Conservation (phyloP, 2,329 filamentous ascomycete species). For the Aspergillus tubingensis region DNA sequence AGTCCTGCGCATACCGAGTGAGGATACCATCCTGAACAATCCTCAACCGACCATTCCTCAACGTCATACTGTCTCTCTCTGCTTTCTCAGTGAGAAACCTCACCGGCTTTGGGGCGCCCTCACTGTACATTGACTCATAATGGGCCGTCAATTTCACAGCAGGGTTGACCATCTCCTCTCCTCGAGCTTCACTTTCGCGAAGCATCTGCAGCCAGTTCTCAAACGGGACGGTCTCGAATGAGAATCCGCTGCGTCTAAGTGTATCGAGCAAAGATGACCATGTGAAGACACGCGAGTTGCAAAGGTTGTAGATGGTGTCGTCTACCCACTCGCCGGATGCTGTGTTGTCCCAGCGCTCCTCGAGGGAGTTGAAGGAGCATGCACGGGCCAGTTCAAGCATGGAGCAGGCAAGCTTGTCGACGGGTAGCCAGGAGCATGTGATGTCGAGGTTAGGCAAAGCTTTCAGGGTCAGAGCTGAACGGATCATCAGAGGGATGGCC, state of each 20-base stretch:
- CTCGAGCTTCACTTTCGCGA: slow-evolving; percentile 28
- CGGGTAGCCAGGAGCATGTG: slow-evolving; percentile 36
- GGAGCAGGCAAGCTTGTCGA: slow-evolving; percentile 29
- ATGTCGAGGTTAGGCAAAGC: slow-evolving; percentile 28
- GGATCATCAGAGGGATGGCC: slow-evolving; percentile 36
- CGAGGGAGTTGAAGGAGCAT: slow-evolving; percentile 11
- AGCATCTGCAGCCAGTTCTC: slow-evolving; percentile 38
- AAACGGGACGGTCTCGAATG: slow-evolving; percentile 38
- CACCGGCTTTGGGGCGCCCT: slow-evolving; percentile 2
- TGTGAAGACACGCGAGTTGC: slow-evolving; percentile 34
- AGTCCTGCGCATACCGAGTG: slow-evolving; percentile 31
- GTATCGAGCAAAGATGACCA: slow-evolving; percentile 37
- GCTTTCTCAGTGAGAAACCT: slow-evolving; percentile 31
- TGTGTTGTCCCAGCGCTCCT: neutral
- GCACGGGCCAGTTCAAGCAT: slow-evolving; percentile 31
- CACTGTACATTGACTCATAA: slow-evolving; percentile 32
- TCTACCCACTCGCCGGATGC: slow-evolving; percentile 11
- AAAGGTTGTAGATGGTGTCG: slow-evolving; percentile 34
- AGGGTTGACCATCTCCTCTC: slow-evolving; percentile 33
- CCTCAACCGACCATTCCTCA: slow-evolving; percentile 28
- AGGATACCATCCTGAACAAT: slow-evolving; percentile 37
- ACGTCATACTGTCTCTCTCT: slow-evolving; percentile 31
- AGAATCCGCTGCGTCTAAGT: slow-evolving; percentile 33
- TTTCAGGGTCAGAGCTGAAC: slow-evolving; percentile 31
- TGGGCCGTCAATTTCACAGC: slow-evolving; percentile 36